Evolutionary conservation across 140 eudicot species (phyloP).

Genomic region (Senecio squalidus): DNA sequence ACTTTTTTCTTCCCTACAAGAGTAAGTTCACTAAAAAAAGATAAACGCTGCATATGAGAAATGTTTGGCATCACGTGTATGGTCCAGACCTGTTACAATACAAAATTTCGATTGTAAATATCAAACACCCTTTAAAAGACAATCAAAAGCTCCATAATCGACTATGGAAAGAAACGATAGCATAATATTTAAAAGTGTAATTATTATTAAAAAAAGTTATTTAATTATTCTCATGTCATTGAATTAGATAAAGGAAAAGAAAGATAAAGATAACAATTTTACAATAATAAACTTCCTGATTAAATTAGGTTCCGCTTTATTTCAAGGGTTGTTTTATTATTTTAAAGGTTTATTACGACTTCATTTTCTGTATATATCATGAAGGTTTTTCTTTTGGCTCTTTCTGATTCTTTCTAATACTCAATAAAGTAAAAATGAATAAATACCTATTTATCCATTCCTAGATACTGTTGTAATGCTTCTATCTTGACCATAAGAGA

Average conservation of each 20-base stretch:
- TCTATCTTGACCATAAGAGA: slow-evolving; percentile 50
- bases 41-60: background rate
- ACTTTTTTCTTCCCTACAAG: too few species aligned
- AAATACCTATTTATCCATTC: slow-evolving; percentile 6
- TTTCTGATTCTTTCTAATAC: background rate
- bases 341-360: background rate
- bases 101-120: background rate
- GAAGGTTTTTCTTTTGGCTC: background rate
- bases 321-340: background rate
- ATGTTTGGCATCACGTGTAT: background rate
- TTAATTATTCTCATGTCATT: background rate
- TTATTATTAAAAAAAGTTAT: background rate
- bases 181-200: background rate
- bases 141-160: background rate
- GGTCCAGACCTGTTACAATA: background rate
- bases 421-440: background rate
- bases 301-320: background rate
- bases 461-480: slow-evolving; percentile 27
- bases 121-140: background rate
- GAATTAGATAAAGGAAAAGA: background rate
- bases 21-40: background rate
- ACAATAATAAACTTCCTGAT: background rate
- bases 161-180: background rate
- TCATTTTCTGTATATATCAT: background rate
- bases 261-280: background rate